Conservation (phyloP, 1,284 basidiomycete genomes). For the Dichomitus squalens region DNA sequence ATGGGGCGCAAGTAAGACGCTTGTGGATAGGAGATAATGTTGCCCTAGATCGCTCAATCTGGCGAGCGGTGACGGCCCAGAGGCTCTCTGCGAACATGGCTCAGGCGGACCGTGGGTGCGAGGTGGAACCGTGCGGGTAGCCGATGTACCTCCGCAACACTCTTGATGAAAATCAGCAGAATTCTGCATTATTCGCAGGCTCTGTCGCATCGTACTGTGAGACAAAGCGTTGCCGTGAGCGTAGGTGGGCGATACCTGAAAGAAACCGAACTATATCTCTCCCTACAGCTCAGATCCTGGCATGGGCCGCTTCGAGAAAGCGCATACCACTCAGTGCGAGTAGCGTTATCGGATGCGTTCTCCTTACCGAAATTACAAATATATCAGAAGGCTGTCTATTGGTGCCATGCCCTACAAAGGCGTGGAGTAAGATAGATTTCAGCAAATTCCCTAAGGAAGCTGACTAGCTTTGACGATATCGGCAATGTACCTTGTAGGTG, state of each 20-base stretch:
- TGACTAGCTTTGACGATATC: too few species aligned
- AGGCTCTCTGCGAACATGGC: background rate
- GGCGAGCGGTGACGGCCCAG: background rate
- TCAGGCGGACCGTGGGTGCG: background rate
- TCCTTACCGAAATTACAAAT: too few species aligned
- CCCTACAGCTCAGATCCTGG: background rate
- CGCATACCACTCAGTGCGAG: too few species aligned
- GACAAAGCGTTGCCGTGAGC: background rate
- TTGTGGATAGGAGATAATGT: background rate
- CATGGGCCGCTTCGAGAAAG: background rate
- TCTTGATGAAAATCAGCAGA: background rate
- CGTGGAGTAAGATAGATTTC: too few species aligned
- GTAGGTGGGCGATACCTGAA: too few species aligned
- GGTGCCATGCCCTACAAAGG: too few species aligned
- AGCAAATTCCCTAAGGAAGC: too few species aligned
- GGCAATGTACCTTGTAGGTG: too few species aligned
- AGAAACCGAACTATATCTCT: background rate
- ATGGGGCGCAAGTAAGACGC: conserved; percentile 5
- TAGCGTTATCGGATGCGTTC: too few species aligned
- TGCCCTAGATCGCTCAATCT: background rate
- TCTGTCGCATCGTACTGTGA: background rate
- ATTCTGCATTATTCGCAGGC: background rate
- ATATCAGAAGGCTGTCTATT: too few species aligned
- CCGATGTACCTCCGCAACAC: background rate
- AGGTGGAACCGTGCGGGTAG: background rate